Evolutionary conservation across 225 moss, liverwort and hornwort genomes (phyloP), one percentile per base, ranked within the genome.

Genomic region (Neckera pumila): DNA sequence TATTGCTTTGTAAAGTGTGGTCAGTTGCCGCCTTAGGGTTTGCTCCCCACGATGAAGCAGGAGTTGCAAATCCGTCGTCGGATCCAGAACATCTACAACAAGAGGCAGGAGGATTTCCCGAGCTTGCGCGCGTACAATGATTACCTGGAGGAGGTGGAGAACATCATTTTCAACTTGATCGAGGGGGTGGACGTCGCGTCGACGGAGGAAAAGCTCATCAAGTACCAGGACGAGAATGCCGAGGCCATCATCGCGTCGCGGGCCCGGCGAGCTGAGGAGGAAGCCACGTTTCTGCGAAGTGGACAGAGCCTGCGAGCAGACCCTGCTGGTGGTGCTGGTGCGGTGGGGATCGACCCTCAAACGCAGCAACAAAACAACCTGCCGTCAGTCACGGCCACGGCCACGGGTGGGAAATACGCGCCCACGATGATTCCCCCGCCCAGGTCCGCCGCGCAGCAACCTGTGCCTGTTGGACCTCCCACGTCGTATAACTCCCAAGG

Each of bases 111-210:
- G 2, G 98, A 97, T 83, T 97, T 98, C 83, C 93, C 95, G 34
- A 88, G 90, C 34, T 92, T 99, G 28, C 95, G 95, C 18, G 93
- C 89, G 21, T 99, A 93, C 88, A 99, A 99, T 93, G 97, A 99
- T 92, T 99, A 97, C 51, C 90, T 99, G 86, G 98, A 99, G 83
- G 92, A 91, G 27, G 95, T 95, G 51, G 98, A 99, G 93, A 95
- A 97, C 71, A 93, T 95, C 15, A 92, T 94, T 47, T 94, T 95
- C 71, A 93, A 58, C 89, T 91, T 95, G 90, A 92, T 92, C 17
- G 95, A 95, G 72, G 95, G 95, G 16, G 92, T 95, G 43, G 93
- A 95, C 47, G 94, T 93, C 14, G 86, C 80, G 31, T 21, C 87
- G 10, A 93, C 91, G 11, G 93, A 95, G 84, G 93, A 80, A 72